These are phyloP conservation scores for Starmerella kuoi DNA, from an alignment of 805 yeast genomes.

Conservation along the genomic window DNA sequence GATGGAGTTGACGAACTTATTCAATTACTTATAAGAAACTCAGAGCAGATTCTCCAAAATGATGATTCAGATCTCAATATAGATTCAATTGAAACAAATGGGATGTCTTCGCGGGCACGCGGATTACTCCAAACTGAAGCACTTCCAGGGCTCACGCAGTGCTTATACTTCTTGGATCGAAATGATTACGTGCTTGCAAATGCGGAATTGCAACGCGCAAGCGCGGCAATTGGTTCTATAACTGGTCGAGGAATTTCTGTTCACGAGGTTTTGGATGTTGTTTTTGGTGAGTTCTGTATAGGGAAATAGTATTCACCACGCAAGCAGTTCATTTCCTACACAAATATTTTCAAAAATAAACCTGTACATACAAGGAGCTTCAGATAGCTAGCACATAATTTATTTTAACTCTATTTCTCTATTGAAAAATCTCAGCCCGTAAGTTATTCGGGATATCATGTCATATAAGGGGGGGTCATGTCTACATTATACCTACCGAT, in stretches of 20 bases:
- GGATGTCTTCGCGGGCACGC: conserved; percentile 61
- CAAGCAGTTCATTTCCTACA: no score
- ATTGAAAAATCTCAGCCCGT: no score
- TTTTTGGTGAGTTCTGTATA: conserved; percentile 84
- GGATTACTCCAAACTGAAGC: conserved; percentile 70
- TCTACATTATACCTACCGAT: no score
- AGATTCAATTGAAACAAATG: conserved; percentile 7
- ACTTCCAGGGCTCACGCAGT: conserved; percentile 50
- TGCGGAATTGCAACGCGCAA: conserved; percentile 60
- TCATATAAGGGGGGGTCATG: no score
- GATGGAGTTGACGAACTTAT: conserved; percentile 45
- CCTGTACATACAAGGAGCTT: no score
- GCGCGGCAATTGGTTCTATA: conserved; percentile 80
- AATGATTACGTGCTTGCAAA: conserved; percentile 67
- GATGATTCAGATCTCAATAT: conserved; percentile 27
- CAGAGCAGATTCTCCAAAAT: conserved; percentile 36
- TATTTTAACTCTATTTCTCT: no score
- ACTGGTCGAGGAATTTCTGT: conserved; percentile 83
- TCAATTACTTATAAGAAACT: conserved; percentile 33
- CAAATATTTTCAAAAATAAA: no score
- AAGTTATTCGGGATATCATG: no score
- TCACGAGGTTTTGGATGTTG: conserved; percentile 83
- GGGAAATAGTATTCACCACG: no score
- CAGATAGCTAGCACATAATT: no score
- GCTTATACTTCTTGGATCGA: conserved; percentile 22